These are phyloP conservation scores for Podila horticola DNA, from an alignment of 192 early-diverging fungal species.

Conservation along the genomic window DNA sequence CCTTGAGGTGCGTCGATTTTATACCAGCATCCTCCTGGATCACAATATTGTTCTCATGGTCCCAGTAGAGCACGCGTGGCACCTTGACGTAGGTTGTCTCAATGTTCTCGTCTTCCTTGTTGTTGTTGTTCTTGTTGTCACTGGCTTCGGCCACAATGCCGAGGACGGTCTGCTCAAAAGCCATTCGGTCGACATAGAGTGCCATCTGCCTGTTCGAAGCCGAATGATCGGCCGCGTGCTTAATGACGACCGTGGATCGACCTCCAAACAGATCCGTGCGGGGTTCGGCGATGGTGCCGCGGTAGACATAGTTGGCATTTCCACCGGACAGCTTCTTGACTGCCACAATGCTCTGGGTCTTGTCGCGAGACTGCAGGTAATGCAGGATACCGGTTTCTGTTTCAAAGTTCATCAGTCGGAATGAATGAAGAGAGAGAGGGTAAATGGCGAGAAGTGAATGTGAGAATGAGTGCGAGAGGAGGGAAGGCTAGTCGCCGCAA, in stretches of 20 bases:
- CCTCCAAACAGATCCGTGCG: constrained; percentile 28
- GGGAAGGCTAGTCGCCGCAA: constrained; percentile 21
- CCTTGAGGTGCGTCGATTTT: constrained; percentile 36
- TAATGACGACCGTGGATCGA: constrained; percentile 36
- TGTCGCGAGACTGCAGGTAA: constrained; percentile 40
- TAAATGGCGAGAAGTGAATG: constrained; percentile 18
- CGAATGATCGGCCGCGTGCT: constrained; percentile 38
- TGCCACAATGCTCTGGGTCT: constrained; percentile 38
- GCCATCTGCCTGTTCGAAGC: constrained; percentile 14
- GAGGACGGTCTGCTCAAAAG: constrained; percentile 41
- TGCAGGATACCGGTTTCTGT: constrained; percentile 38
- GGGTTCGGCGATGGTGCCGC: constrained; percentile 30
- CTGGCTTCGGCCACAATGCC: constrained; percentile 32
- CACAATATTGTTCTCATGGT: constrained; percentile 39
- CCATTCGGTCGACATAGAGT: constrained; percentile 42
- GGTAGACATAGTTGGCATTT: constrained; percentile 52
- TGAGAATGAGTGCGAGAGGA: constrained; percentile 12
- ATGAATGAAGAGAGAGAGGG: constrained; percentile 30
- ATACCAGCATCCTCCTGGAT: constrained; percentile 48
- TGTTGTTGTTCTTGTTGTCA: constrained; percentile 40
- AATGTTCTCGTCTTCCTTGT: constrained; percentile 34
- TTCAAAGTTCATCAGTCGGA: constrained; percentile 37
- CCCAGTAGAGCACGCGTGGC: constrained; percentile 43
- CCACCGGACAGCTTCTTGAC: constrained; percentile 48
- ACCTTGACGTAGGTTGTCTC: constrained; percentile 29